Conservation (phyloP, 345 rosid species). For the Jatropha curcas region DNA sequence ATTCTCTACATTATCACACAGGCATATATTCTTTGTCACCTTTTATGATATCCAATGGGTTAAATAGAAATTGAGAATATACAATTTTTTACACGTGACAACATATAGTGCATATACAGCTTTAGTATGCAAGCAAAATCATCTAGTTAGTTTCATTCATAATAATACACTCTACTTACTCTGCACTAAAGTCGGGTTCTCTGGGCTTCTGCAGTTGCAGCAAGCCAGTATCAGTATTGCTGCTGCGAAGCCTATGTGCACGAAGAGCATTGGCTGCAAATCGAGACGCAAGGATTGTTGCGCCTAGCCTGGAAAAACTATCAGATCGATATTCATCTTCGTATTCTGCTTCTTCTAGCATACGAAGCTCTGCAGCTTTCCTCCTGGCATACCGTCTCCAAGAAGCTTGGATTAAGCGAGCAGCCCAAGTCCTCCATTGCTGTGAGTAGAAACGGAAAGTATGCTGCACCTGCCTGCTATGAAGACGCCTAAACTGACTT, state of each 20-base stretch:
- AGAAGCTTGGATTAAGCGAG: conserved; percentile 75
- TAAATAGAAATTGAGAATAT: background rate
- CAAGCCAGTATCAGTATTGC: conserved; percentile 35
- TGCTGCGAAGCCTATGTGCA: conserved; percentile 36
- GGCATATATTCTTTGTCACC: background rate
- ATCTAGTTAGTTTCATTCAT: background rate
- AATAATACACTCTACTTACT: background rate
- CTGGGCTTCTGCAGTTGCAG: conserved; percentile 66
- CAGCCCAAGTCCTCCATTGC: conserved; percentile 95
- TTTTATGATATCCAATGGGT: background rate
- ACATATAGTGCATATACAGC: background rate
- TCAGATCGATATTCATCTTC: conserved; percentile 28
- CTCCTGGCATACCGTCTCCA: conserved; percentile 69
- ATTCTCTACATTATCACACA: background rate
- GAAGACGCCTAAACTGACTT: conserved; percentile 83
- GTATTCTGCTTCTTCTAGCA: conserved; percentile 37
- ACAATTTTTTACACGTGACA: background rate
- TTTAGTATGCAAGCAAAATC: background rate
- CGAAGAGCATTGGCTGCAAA: conserved; percentile 79
- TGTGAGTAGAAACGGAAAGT: conserved; percentile 90
- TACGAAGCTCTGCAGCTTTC: conserved; percentile 55
- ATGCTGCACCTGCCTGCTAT: conserved; percentile 79
- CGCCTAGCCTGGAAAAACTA: conserved; percentile 44
- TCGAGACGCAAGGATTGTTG: conserved; percentile 69
- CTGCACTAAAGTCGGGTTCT: conserved; percentile 66